A percentile compares a stretch with the other conserved stretches of the same genome.
Conservation (phyloP, 2,329 filamentous ascomycete genomes). For the Cadophora luteo-olivacea region DNA sequence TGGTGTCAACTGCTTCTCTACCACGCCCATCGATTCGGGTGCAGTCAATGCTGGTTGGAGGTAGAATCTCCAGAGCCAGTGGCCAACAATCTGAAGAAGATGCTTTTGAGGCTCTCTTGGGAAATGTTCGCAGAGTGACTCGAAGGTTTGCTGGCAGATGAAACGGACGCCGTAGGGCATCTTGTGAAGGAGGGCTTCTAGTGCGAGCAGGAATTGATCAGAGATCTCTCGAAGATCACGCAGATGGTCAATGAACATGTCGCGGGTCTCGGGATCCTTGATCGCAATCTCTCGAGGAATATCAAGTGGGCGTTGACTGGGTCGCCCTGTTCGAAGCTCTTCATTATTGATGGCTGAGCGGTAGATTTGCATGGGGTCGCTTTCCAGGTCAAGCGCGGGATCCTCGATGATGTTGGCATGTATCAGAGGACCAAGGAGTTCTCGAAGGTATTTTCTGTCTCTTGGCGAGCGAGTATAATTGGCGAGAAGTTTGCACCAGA, state of each 20-base stretch:
- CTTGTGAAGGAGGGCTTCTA: constrained; percentile 83
- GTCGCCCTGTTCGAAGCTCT: constrained; percentile 87
- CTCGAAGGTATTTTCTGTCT: constrained; percentile 90
- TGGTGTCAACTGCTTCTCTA: constrained; percentile 87
- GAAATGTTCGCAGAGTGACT: constrained; percentile 78
- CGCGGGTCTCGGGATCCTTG: constrained; percentile 88
- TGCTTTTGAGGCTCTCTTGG: constrained; percentile 78
- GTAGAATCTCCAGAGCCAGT: constrained; percentile 96
- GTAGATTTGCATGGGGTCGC: constrained; percentile 97
- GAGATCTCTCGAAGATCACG: constrained; percentile 94
- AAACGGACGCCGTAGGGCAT: constrained; percentile 95
- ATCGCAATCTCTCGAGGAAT: constrained; percentile 94
- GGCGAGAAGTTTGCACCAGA: constrained; percentile 86
- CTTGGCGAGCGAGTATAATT: constrained; percentile 91
- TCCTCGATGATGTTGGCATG: constrained; percentile 94
- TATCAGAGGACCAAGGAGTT: constrained; percentile 83
- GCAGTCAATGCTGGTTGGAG: constrained; percentile 87
- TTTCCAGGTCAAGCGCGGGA: constrained; percentile 88
- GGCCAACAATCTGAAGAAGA: constrained; percentile 81
- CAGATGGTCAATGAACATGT: constrained; percentile 91
- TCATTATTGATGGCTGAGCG: constrained; percentile 95
- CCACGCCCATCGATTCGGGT: constrained; percentile 90
- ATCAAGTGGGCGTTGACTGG: constrained; percentile 81
- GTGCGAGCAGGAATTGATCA: constrained; percentile 82
- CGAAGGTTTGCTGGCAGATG: constrained; percentile 84